Percentiles rank a stretch among this genome's conserved stretches.
Evolutionary conservation across 2,329 filamentous ascomycete genomes (phyloP).

Genomic region (Penicillium sp.): DNA sequence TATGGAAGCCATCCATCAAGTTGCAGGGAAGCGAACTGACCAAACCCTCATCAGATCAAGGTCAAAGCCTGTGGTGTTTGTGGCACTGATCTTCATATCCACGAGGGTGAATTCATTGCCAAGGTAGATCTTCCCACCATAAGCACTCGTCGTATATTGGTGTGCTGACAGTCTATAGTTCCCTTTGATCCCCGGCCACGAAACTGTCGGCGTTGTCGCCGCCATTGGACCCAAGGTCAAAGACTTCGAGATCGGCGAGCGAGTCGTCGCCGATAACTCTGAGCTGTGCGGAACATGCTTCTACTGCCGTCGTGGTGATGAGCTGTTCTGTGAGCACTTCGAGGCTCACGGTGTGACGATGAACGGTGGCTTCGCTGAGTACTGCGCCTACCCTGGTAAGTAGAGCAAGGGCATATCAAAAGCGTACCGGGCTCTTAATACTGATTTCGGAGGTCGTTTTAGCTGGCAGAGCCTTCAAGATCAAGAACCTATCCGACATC

Average conservation of each 20-base stretch:
- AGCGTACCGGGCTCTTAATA: background rate
- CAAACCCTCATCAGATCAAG: constrained; percentile 41
- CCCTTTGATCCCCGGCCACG: constrained; percentile 66
- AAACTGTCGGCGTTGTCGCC: constrained; percentile 65
- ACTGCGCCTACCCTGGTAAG: constrained; percentile 54
- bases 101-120: constrained; percentile 66
- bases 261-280: constrained; percentile 56
- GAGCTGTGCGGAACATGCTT: constrained; percentile 70
- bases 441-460: background rate
- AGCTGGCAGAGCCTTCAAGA: constrained; percentile 62
- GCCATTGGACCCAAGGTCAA: constrained; percentile 60
- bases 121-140: constrained; percentile 39
- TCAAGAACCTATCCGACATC: constrained; percentile 65
- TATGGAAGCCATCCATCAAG: background rate
- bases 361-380: constrained; percentile 72
- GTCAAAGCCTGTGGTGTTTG: constrained; percentile 67
- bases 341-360: constrained; percentile 59
- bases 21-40: background rate
- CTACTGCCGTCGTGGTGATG: constrained; percentile 68
- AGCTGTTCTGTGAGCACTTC: constrained; percentile 68
- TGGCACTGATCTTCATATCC: constrained; percentile 54
- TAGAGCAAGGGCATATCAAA: background rate
- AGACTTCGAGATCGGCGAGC: constrained; percentile 61
- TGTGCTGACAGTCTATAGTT: constrained; percentile 46
- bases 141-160: background rate